Base-by-base conservation (phyloP, 768 basidiomycete species). In the Suillus subluteus region DNA sequence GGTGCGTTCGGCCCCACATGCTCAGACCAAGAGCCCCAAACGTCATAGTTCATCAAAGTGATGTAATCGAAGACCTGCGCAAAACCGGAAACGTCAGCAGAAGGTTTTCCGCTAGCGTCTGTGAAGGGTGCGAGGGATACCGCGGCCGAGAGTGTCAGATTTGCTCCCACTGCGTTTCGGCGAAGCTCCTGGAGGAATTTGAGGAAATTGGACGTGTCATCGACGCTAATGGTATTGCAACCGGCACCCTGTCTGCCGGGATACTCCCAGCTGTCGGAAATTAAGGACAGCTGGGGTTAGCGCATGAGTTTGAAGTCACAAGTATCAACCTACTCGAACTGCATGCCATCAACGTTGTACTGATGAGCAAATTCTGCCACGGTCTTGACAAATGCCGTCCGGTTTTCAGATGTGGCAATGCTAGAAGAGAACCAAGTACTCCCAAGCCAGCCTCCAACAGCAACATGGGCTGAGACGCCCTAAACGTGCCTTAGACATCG, bases 1-100 rank as follows among this genome's bases (percentile, higher is more conserved):
- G 96, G 95, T 1, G 96, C 86, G 74, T 92, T 94, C 6, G 96
- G 87, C 4, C 95, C 94, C 59, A 87, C 82, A 68, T 86, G 70
- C 68, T 83, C 70, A 43, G 82, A 81, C 77, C 83, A 83, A 15
- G 82, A 78, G 11, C 88, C 86, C 76, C 82, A 83, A 58, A 89
- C 69, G 68, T 91, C 90, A 73, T 91, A 91, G 73, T 86, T 83
- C 89, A 91, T 90, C 68, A 87, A 78, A 18, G 79, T 76, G 67
- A 91, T 82, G 78, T 84, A 87, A 73, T 90, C 88, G 61, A 98
- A 82, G 3, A 90, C 87, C 2, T 84, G 71, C 11, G 88, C 89
- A 72, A 95, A 96, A 0, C 59, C 88, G 26, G 89, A 88, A 26
- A 96, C 90, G 72, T 98, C 84, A 0, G 78, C 75, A 74, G 89